Percentiles rank a stretch among this genome's conserved stretches.
These are phyloP conservation scores for Plantago lanceolata DNA, from an alignment of 305 asterid species.

Conservation along the genomic window DNA sequence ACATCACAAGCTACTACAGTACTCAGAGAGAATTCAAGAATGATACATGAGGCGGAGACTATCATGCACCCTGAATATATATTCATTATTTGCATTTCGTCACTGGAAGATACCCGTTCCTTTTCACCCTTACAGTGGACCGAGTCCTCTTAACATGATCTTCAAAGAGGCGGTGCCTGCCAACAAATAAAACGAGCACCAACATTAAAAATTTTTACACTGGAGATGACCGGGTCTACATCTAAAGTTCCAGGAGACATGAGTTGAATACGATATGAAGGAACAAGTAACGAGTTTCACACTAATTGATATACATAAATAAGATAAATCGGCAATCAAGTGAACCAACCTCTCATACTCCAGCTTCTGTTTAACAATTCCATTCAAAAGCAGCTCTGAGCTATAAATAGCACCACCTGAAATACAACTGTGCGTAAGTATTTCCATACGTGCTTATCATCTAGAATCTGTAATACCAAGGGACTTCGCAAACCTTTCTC, in stretches of 20 bases:
- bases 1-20: neutral
- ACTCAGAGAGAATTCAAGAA: neutral
- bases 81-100: conserved; percentile 28
- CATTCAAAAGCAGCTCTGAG: conserved; percentile 87
- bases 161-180: conserved; percentile 70
- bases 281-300: neutral
- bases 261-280: neutral
- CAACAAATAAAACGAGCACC: conserved; percentile 3
- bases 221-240: neutral
- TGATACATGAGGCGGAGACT: neutral
- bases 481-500: conserved; percentile 63
- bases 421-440: conserved; percentile 22
- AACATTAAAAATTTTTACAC: neutral
- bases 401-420: conserved; percentile 78
- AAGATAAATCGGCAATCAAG: conserved; percentile 1
- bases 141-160: conserved; percentile 72
- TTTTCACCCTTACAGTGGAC: conserved; percentile 68
- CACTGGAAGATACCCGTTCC: conserved; percentile 37
- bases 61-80: neutral
- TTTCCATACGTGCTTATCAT: neutral
- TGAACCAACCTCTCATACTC: conserved; percentile 69
- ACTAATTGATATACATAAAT: neutral
- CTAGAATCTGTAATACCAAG: conserved; percentile 2
- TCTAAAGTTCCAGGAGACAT: neutral
- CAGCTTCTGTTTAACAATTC: conserved; percentile 88